Base-by-base conservation (phyloP, 2,329 filamentous ascomycete species). In the Hypoxylon sp. region DNA sequence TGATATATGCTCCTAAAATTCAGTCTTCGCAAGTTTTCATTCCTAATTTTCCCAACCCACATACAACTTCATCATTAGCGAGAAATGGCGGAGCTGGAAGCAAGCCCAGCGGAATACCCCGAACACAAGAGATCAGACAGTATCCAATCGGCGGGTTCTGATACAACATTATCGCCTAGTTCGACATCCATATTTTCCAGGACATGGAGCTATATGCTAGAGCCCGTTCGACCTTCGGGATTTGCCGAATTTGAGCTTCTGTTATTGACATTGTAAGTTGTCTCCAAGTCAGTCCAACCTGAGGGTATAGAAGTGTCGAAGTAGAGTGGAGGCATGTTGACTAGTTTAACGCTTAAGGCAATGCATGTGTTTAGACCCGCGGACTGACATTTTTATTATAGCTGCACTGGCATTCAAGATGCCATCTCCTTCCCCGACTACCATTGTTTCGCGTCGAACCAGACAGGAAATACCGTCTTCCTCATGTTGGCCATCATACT, bases 381-480 rank as follows among this genome's bases (percentile, higher is more conserved):
- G 17, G 30, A 15, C 49, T 57, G 37, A 61, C 27, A 32, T 15
- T 7, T 42, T 23, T 17, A 3, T 17, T 25, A 36, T 47, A 69
- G 67, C 43, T 79, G 73, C 55, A 79, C 77, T 23, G 78, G 78
- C 16, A 73, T 81, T 23, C 78, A 80, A 73, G 81, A 86, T 68
- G 81, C 81, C 37, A 77, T 80, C 13, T 78, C 81, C 2, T 86
- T 83, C 63, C 79, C 79, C 15, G 80, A 84, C 63, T 86, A 81
- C 66, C 77, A 78, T 67, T 84, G 80, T 63, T 85, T 86, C 66
- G 79, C 80, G 9, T 84, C 81, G 20, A 86, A 86, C 66, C 82
- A 87, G 63, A 87, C 83, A 0, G 83, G 84, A 51, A 87, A 86
- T 69, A 85, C 82, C 2, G 77, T 86, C 37, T 79, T 87, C 60